Conservation (phyloP, 1,284 basidiomycete species). For the Cutaneotrichosporon dermatis region DNA sequence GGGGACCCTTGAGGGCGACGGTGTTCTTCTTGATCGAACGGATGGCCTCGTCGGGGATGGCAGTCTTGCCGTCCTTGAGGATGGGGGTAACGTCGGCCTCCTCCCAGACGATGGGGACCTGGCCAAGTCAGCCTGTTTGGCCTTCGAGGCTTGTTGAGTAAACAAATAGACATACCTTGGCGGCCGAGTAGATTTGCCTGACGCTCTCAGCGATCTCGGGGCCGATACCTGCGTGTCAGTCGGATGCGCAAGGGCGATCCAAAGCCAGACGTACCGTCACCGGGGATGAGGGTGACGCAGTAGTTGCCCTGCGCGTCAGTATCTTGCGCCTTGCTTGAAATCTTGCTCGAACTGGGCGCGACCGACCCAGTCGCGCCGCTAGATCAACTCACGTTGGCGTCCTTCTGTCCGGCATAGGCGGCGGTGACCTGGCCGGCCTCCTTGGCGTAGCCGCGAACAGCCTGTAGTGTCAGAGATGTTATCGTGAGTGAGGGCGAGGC, state of each 20-base stretch:
- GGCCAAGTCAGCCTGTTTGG: not conserved
- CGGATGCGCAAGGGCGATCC: not conserved
- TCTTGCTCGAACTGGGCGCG: no score
- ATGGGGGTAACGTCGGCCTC: conserved; percentile 96
- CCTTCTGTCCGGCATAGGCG: conserved; percentile 82
- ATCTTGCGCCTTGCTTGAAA: not conserved
- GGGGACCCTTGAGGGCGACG: conserved; percentile 92
- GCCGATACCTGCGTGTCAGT: conserved; percentile 70
- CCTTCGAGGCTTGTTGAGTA: no score
- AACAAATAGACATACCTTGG: conserved; percentile 56
- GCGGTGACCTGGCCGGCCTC: conserved; percentile 67
- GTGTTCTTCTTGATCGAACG: conserved; percentile 94
- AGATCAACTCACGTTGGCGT: conserved; percentile 62
- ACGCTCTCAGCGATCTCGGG: conserved; percentile 97
- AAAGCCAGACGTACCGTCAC: conserved; percentile 28
- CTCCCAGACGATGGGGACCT: conserved; percentile 98
- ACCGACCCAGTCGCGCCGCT: no score
- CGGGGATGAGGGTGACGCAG: conserved; percentile 51
- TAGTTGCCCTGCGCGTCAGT: conserved; percentile 73
- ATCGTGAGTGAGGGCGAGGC: no score
- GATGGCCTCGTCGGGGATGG: conserved; percentile 90
- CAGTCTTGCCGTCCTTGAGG: conserved; percentile 90
- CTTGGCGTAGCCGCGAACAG: conserved; percentile 37
- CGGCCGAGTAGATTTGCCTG: conserved; percentile 86
- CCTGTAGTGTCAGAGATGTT: conserved; percentile 17